Evolutionary conservation across 2,329 filamentous ascomycete genomes (phyloP), one percentile per base, ranked within the genome.

Genomic region (Pseudonectria foliicola): DNA sequence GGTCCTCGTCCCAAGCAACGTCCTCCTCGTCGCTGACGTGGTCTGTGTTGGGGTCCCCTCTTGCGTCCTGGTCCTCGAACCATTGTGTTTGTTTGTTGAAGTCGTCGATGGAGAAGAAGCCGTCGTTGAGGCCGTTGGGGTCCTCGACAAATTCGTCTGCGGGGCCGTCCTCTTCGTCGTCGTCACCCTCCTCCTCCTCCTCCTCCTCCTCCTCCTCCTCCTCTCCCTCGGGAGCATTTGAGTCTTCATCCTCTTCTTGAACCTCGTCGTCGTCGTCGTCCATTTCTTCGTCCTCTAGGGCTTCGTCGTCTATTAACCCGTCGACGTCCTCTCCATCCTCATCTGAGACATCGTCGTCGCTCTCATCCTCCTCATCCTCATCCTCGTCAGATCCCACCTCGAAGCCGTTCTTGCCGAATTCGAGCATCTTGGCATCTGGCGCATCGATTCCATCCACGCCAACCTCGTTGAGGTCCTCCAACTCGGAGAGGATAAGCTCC

Each of bases 101-200:
- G 40, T 93, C 80, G 52, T 96, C 89, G 51, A 98, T 90, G 12
- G 87, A 94, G 65, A 98, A 98, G 66, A 98, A 98, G 5, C 88
- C 90, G 55, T 98, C 92, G 53, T 98, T 96, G 23, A 98, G 75
- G 6, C 88, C 87, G 54, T 92, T 73, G 4, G 80, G 79, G 53
- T 96, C 70, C 4, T 70, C 64, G 10, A 62, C 62, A 1, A 65
- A 68, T 3, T 71, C 70, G 1, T 71, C 68, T 0, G 67, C 67
- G 0, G 62, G 58, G 1, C 65, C 63, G 2, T 67, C 64, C 1
- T 60, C 62, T 4, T 66, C 60, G 0, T 63, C 57, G 4, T 61
- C 61, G 2, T 62, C 57, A 4, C 56, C 56, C 0, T 61, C 59
- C 0, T 62, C 60, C 1, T 53, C 58, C 1, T 54, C 57, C 3